Conservation (phyloP, 2,329 filamentous ascomycete genomes). For the Colletotrichum sp. region DNA sequence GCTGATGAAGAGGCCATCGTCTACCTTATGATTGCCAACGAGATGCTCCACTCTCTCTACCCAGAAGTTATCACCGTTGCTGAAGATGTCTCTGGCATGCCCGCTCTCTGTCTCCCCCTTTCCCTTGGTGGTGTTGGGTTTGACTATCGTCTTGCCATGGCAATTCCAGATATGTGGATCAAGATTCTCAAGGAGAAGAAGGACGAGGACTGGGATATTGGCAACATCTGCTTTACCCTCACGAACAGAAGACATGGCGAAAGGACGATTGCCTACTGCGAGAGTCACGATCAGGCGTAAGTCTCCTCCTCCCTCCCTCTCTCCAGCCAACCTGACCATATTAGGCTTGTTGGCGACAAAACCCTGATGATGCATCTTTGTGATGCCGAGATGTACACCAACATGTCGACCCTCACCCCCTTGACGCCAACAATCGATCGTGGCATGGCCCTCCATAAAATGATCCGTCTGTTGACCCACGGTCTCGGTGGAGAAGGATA, state of each 20-base stretch:
- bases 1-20: conserved; percentile 94
- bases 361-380: conserved; percentile 97
- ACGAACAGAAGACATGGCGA: conserved; percentile 94
- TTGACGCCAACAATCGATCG: conserved; percentile 88
- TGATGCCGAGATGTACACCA: conserved; percentile 95
- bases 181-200: conserved; percentile 95
- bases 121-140: conserved; percentile 92
- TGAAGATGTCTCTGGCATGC: conserved; percentile 98
- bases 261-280: conserved; percentile 97
- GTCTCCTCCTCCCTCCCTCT: conserved; percentile 37
- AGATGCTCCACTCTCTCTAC: conserved; percentile 91
- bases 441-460: conserved; percentile 92
- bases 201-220: conserved; percentile 92
- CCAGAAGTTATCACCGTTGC: conserved; percentile 89
- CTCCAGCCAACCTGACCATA: neutral
- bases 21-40: conserved; percentile 95
- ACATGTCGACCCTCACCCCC: conserved; percentile 90
- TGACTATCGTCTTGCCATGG: conserved; percentile 97
- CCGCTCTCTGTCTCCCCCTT: conserved; percentile 87
- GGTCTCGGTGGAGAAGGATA: conserved; percentile 93
- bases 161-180: conserved; percentile 98
- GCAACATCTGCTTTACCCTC: conserved; percentile 81
- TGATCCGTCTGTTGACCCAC: conserved; percentile 95
- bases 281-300: conserved; percentile 97
- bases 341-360: conserved; percentile 92